Percentiles rank a stretch among this genome's conserved stretches.
Conservation (phyloP, 768 basidiomycete species). For the Xerocomellus chrysenteron region DNA sequence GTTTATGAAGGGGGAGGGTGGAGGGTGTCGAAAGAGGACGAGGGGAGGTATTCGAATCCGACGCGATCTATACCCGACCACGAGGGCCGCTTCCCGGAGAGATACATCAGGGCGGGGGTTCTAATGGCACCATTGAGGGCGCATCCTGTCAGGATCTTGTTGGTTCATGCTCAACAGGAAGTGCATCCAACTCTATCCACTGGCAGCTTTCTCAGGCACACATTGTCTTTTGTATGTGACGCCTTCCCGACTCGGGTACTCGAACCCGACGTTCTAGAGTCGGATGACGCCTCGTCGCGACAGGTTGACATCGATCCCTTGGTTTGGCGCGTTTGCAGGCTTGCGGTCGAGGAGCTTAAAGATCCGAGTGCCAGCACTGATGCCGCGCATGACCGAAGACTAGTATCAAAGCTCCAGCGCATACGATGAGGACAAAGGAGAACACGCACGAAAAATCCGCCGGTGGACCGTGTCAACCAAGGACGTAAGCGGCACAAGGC, state of each 20-base stretch:
- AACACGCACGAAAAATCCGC: slow-evolving; percentile 40
- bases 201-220: slow-evolving; percentile 1
- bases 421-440: not conserved
- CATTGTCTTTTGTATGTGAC: slow-evolving; percentile 28
- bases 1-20: not conserved
- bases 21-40: not conserved
- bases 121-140: not conserved
- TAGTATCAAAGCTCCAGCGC: slow-evolving; percentile 21
- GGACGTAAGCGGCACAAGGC: too few relatives aligned
- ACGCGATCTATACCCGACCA: slow-evolving; percentile 19
- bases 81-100: slow-evolving; percentile 16
- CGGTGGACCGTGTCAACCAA: slow-evolving; percentile 14
- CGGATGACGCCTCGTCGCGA: slow-evolving; percentile 65
- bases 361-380: slow-evolving; percentile 91
- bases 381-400: slow-evolving; percentile 95
- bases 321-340: slow-evolving; percentile 66
- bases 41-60: not conserved
- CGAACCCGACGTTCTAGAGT: slow-evolving; percentile 83
- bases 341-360: slow-evolving; percentile 87
- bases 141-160: slow-evolving; percentile 11
- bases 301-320: slow-evolving; percentile 57
- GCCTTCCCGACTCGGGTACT: slow-evolving; percentile 85
- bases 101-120: slow-evolving; percentile 16
- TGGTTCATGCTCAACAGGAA: not conserved
- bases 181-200: not conserved